Base-by-base conservation (phyloP, 768 basidiomycete genomes). In the Pleurotus djamor region DNA sequence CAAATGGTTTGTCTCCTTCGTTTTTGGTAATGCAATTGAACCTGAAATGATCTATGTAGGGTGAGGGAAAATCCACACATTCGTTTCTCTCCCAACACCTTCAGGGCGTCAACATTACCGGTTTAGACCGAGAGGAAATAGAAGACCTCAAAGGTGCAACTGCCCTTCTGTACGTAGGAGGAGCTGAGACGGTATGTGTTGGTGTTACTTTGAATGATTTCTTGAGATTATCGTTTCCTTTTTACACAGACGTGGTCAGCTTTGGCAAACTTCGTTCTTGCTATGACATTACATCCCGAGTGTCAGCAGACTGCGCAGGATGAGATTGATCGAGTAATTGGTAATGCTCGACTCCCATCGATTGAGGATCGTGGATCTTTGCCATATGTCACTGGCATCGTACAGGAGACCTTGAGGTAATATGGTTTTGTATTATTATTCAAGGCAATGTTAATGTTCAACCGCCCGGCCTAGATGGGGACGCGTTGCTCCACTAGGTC, bases 131-230 rank as follows among this genome's bases (percentile, higher is more conserved):
- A 43, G 52, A 58, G 34, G 56, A 57, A 4, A 17, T 58, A 4
- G 59, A 65, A 2, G 66, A 68, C 34, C 65, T 71, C 56, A 68
- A 68, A 47, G 60, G 66, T 7, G 58, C 62, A 3, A 60, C 67
- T 45, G 74, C 69, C 3, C 64, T 69, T n/a, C 70, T 76, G 28
- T 78, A 74, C 47, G 67, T 65, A 13, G 79, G 70, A 37, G 79
- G 74, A 0, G 67, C 74, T n/a, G 76, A 79, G 51, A 71, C 71
- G 13, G 71, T 72, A 12, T 37, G 64, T 64, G 14, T 61, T 34
- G 34, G 13, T 47, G 12, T 28, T 28, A 3, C 21, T 28, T 28
- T 28, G 21, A 28, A 28, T 3, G 21, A 10, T 50, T 34, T n/a
- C 33, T 41, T 10, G 34, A 21, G 6, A 41, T 36, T n/a, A 36